Evolutionary conservation across 73 alveolate genomes (phyloP).

Genomic region (Durusdinium trenchii): DNA sequence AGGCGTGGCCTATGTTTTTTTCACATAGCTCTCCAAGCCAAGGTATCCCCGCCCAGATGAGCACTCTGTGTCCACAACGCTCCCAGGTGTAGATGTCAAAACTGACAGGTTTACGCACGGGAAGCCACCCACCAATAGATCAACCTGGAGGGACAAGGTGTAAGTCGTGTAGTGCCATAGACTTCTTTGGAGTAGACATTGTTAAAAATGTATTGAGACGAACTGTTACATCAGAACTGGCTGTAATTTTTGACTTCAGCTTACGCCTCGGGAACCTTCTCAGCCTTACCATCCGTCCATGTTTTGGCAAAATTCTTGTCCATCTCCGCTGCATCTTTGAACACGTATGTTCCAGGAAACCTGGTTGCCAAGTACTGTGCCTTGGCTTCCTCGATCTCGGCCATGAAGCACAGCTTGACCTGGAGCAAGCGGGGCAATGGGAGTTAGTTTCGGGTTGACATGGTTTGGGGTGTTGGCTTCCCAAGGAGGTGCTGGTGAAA

Average conservation of each 20-base stretch:
- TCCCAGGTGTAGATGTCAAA: neutral
- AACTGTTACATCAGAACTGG: too few relatives aligned
- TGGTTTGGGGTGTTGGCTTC: too few relatives aligned
- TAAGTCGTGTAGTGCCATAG: too few relatives aligned
- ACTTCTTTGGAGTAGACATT: too few relatives aligned
- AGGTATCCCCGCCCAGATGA: neutral
- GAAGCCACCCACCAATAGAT: neutral
- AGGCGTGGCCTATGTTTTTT: neutral
- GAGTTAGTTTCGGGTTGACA: too few relatives aligned
- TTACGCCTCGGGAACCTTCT: neutral
- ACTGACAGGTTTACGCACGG: neutral
- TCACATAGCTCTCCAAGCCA: neutral
- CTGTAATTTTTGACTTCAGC: too few relatives aligned
- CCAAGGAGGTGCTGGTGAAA: too few relatives aligned
- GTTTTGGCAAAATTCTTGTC: neutral
- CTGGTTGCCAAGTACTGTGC: neutral
- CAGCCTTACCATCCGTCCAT: neutral
- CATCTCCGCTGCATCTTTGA: neutral
- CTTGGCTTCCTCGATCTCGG: neutral
- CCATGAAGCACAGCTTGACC: neutral
- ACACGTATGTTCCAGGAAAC: neutral
- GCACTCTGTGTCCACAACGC: neutral
- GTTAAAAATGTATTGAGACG: too few relatives aligned
- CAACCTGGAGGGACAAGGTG: constrained; percentile 11
- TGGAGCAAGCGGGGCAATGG: too few relatives aligned